Evolutionary conservation across 2,329 filamentous ascomycete species (phyloP).

Genomic region (Mycosphaerella sp.): DNA sequence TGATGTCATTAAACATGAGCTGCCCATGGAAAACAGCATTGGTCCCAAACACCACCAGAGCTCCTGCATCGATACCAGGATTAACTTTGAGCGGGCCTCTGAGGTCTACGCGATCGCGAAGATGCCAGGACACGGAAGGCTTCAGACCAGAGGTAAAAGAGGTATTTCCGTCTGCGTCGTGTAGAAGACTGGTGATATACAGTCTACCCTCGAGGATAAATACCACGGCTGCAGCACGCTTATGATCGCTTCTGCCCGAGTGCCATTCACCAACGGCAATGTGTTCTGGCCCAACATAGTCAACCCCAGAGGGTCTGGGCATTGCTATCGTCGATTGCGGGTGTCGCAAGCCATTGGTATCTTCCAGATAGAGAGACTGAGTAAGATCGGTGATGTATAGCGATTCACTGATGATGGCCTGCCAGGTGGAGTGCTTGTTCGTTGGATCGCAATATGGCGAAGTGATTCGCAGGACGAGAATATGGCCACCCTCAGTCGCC

Average conservation of each 20-base stretch:
- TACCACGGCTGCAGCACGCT: constrained; percentile 6
- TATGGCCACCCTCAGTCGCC: constrained; percentile 39
- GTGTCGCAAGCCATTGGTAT: neutral
- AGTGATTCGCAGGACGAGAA: constrained; percentile 34
- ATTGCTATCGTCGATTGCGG: neutral
- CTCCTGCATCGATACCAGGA: constrained; percentile 6
- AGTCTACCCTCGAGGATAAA: constrained; percentile 16
- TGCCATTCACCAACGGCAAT: constrained; percentile 14
- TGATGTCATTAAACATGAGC: constrained; percentile 14
- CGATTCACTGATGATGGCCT: neutral
- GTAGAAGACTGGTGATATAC: constrained; percentile 2
- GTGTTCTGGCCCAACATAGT: constrained; percentile 3
- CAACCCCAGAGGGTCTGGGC: neutral
- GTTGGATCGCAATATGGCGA: constrained; percentile 34
- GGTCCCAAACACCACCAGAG: constrained; percentile 32
- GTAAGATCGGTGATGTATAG: neutral
- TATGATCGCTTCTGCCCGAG: neutral
- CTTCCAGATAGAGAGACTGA: neutral
- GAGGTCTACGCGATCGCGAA: constrained; percentile 9
- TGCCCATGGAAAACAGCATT: constrained; percentile 25
- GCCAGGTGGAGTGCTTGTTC: constrained; percentile 15
- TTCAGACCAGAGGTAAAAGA: neutral
- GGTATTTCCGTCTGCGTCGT: neutral
- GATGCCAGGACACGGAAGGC: neutral
- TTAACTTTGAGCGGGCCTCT: constrained; percentile 22